These are phyloP conservation scores for Fusarium poae DNA, from an alignment of 2,329 filamentous ascomycete species.

Conservation along the genomic window DNA sequence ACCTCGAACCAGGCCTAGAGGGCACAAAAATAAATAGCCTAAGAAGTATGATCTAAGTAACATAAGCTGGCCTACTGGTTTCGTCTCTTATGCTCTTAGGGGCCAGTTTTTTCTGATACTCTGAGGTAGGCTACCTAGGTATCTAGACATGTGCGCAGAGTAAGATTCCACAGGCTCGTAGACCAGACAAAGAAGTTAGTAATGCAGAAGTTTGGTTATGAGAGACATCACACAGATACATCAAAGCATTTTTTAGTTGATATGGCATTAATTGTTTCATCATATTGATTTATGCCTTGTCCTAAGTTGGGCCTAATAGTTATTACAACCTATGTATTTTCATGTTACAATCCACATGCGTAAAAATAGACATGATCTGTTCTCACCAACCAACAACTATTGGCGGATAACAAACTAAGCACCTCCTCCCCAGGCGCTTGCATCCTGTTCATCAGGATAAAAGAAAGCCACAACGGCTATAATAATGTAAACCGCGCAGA, in stretches of 20 bases:
- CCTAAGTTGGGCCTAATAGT: neutral
- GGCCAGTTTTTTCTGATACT: too few relatives aligned
- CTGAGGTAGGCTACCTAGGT: too few relatives aligned
- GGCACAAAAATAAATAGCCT: too few relatives aligned
- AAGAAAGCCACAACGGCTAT: conserved; percentile 76
- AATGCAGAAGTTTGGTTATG: too few relatives aligned
- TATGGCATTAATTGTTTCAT: neutral
- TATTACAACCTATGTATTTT: neutral
- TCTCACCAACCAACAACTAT: conserved; percentile 21
- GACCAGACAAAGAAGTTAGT: too few relatives aligned
- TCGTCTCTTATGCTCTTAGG: too few relatives aligned
- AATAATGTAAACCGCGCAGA: conserved; percentile 76
- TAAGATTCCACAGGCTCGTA: too few relatives aligned
- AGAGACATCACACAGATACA: neutral
- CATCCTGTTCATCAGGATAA: conserved; percentile 67
- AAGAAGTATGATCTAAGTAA: too few relatives aligned
- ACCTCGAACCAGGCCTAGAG: too few relatives aligned
- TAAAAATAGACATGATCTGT: neutral
- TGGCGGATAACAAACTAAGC: conserved; percentile 4
- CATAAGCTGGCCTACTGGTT: too few relatives aligned
- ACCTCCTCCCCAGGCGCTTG: conserved; percentile 56
- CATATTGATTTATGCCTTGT: conserved; percentile 7
- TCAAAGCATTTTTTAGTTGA: neutral
- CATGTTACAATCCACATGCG: neutral
- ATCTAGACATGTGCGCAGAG: too few relatives aligned